Evolutionary conservation across 2,329 filamentous ascomycete species (phyloP).

Genomic region (Huntiella savannae): DNA sequence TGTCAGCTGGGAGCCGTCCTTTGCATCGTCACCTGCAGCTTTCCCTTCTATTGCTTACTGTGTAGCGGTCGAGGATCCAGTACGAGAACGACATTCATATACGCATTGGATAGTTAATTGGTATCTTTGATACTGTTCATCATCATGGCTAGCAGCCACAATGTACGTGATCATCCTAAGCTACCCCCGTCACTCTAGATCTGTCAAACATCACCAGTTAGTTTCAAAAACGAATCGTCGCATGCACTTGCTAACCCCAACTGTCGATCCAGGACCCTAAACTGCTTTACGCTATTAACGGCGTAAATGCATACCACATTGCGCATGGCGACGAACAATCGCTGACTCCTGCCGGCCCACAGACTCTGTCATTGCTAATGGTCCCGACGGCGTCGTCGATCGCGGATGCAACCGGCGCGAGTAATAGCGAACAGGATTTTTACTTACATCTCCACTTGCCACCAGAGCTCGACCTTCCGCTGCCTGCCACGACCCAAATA

Average conservation of each 20-base stretch:
- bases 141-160: constrained; percentile 10
- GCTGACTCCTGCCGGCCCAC: constrained; percentile 68
- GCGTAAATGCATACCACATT: constrained; percentile 81
- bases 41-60: no score
- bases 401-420: constrained; percentile 33
- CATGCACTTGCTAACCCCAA: constrained; percentile 7
- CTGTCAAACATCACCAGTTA: background rate
- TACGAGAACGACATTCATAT: no score
- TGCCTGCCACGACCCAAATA: constrained; percentile 91
- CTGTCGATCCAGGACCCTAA: constrained; percentile 35
- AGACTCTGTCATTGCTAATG: constrained; percentile 88
- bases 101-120: background rate
- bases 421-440: constrained; percentile 68
- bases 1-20: no score
- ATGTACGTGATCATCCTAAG: constrained; percentile 3
- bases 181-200: background rate
- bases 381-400: constrained; percentile 72
- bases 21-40: no score
- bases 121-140: background rate
- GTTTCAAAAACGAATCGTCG: background rate
- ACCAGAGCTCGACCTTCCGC: constrained; percentile 78
- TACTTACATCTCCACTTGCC: constrained; percentile 91
- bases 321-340: constrained; percentile 68
- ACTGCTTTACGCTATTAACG: constrained; percentile 53
- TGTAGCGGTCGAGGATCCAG: no score